These are phyloP conservation scores for Globisporangium cederbergense DNA, from an alignment of 352 stramenopile genomes.

Conservation along the genomic window DNA sequence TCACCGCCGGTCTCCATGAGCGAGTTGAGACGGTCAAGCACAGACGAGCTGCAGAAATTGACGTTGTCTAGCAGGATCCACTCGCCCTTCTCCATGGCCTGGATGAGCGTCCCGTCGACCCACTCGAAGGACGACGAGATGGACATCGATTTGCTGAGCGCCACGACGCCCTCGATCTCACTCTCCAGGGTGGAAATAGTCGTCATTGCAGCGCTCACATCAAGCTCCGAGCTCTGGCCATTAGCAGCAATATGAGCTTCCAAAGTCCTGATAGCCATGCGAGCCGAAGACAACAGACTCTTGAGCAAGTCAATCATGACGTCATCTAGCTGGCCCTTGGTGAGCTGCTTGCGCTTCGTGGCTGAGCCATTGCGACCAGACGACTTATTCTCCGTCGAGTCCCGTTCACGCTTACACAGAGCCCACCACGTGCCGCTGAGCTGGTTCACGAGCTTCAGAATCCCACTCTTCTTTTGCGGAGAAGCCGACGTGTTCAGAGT, in stretches of 20 bases:
- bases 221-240: background rate
- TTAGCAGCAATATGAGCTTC: background rate
- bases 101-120: slow-evolving; percentile 97
- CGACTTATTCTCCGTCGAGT: slow-evolving; percentile 25
- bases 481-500: slow-evolving; percentile 12
- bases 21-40: slow-evolving; percentile 99
- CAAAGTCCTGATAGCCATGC: slow-evolving; percentile 21
- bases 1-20: slow-evolving; percentile 97
- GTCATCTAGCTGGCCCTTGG: slow-evolving; percentile 66
- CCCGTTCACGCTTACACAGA: slow-evolving; percentile 38
- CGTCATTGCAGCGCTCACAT: background rate
- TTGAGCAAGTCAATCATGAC: slow-evolving; percentile 54
- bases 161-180: slow-evolving; percentile 40
- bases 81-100: slow-evolving; percentile 97
- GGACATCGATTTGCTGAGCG: slow-evolving; percentile 57
- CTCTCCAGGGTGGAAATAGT: slow-evolving; percentile 19
- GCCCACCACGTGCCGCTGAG: slow-evolving; percentile 53
- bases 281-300: slow-evolving; percentile 37
- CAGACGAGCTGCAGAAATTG: slow-evolving; percentile 98
- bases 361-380: slow-evolving; percentile 7
- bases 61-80: slow-evolving; percentile 99
- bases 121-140: slow-evolving; percentile 94
- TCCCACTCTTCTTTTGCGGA: slow-evolving; percentile 25
- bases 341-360: slow-evolving; percentile 39
- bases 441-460: slow-evolving; percentile 34